phyloP scores from a whole-genome alignment of 768 basidiomycete genomes.

The Tricholoma flavovirens region DNA sequence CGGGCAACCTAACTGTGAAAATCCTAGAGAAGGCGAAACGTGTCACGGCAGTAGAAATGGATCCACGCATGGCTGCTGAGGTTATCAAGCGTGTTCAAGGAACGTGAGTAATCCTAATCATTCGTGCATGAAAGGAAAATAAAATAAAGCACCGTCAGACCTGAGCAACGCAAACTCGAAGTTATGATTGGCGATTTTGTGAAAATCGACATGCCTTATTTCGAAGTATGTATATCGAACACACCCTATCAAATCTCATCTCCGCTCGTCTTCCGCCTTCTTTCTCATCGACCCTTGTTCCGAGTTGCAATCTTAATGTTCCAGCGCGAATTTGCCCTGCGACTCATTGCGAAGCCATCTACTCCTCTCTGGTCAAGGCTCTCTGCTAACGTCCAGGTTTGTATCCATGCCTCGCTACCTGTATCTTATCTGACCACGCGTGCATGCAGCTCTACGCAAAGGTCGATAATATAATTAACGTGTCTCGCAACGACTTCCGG shows the following conservation, averaged over 20 bases:
- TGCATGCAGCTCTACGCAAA: conserved; percentile 73
- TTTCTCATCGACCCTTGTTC: conserved; percentile 92
- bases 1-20: conserved; percentile 90
- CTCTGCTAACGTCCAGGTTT: conserved; percentile 86
- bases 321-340: conserved; percentile 95
- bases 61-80: conserved; percentile 98
- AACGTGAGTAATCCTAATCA: conserved; percentile 59
- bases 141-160: conserved; percentile 42
- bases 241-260: conserved; percentile 99
- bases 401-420: conserved; percentile 1
- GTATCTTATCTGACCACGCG: not conserved
- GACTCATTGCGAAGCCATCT: conserved; percentile 81
- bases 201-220: conserved; percentile 96
- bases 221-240: conserved; percentile 98
- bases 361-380: conserved; percentile 89
- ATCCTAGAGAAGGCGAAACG: conserved; percentile 92
- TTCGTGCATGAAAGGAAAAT: not conserved
- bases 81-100: conserved; percentile 96
- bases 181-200: conserved; percentile 97
- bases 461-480: conserved; percentile 94
- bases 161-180: conserved; percentile 92
- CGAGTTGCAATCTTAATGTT: conserved; percentile 98
- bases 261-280: conserved; percentile 91
- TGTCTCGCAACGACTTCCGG: conserved; percentile 94
- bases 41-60: conserved; percentile 94